phyloP scores from a whole-genome alignment of 2,329 filamentous ascomycete species.

The Aspergillus japonicus region DNA sequence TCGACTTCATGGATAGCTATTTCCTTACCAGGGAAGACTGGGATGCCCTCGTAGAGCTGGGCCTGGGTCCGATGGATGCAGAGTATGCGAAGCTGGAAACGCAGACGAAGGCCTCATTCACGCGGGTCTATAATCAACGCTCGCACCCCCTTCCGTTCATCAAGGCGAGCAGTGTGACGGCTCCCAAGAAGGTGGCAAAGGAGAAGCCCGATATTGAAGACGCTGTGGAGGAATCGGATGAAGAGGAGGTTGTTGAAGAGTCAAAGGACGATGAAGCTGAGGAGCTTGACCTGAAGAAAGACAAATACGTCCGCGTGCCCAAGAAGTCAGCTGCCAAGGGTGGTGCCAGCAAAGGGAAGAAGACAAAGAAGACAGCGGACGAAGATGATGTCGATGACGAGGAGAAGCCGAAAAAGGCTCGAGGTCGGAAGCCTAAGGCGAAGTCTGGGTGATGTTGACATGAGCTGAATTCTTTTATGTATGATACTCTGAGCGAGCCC shows the following conservation, averaged over 20 bases:
- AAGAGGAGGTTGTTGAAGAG: constrained; percentile 60
- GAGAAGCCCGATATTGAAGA: constrained; percentile 94
- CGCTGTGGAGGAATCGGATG: constrained; percentile 87
- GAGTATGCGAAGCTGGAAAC: constrained; percentile 74
- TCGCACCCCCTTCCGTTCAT: constrained; percentile 93
- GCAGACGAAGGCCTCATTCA: constrained; percentile 86
- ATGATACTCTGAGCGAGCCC: neutral
- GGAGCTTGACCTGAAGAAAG: constrained; percentile 81
- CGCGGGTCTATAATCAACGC: constrained; percentile 81
- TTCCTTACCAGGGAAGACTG: constrained; percentile 93
- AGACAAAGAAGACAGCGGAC: constrained; percentile 51
- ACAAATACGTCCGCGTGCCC: constrained; percentile 93
- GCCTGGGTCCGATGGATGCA: constrained; percentile 79
- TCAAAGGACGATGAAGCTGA: constrained; percentile 67
- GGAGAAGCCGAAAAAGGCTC: constrained; percentile 55
- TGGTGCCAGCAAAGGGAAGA: constrained; percentile 46
- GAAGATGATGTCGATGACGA: constrained; percentile 33
- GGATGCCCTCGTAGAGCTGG: constrained; percentile 87
- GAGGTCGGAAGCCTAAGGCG: constrained; percentile 33
- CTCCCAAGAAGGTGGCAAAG: constrained; percentile 67
- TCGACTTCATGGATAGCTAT: constrained; percentile 95
- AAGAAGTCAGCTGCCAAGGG: constrained; percentile 61
- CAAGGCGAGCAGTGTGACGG: constrained; percentile 77
- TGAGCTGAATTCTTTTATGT: neutral
- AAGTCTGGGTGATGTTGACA: constrained; percentile 10